phyloP scores from a whole-genome alignment of 257 asterid species.

The Solanum clarkiae region DNA sequence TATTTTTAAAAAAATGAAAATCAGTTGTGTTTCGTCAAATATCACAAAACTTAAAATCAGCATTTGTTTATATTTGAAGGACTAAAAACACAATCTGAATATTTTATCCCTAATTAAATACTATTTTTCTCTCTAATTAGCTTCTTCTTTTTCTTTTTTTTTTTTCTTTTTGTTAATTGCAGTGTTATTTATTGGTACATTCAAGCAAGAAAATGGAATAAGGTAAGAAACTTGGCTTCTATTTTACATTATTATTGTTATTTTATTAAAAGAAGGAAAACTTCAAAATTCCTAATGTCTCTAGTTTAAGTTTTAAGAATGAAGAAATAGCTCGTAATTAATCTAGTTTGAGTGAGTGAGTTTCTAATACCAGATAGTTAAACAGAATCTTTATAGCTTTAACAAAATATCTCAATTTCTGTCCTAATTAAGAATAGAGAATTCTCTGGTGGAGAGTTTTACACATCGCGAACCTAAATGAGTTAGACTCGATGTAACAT shows the following conservation, averaged over 20 bases:
- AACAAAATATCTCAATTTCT: neutral
- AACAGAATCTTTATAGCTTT: neutral
- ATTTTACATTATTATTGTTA: conserved; percentile 4
- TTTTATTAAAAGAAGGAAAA: neutral
- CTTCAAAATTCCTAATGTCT: neutral
- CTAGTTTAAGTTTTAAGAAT: neutral
- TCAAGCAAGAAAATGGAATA: conserved; percentile 82
- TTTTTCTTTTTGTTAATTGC: conserved; percentile 6
- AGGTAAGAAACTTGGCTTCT: conserved; percentile 27
- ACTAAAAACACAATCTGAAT: no score
- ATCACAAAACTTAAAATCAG: neutral
- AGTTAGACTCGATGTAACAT: neutral
- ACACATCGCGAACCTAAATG: neutral
- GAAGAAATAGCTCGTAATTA: neutral
- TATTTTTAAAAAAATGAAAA: neutral
- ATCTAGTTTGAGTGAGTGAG: neutral
- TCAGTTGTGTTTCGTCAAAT: neutral
- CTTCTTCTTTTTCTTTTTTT: neutral
- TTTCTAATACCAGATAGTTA: neutral
- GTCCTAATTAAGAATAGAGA: neutral
- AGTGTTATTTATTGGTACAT: conserved; percentile 69
- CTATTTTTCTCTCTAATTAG: neutral
- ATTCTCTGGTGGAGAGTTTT: neutral
- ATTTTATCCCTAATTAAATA: no score
- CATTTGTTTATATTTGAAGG: neutral